phyloP scores from a whole-genome alignment of 2,329 filamentous ascomycete genomes.

The Aureobasidium sp. region DNA sequence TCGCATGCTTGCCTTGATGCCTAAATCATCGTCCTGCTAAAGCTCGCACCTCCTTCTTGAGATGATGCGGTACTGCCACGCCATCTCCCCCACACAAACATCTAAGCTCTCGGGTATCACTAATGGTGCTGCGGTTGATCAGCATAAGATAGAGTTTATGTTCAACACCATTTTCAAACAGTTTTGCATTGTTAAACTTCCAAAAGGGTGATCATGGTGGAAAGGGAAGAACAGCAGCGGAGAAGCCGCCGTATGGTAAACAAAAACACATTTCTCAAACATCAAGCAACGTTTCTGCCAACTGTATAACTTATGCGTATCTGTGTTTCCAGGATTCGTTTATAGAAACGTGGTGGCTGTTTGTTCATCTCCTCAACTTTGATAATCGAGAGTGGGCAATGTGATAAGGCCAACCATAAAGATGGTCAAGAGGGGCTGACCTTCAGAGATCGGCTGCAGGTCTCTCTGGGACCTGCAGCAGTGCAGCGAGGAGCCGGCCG shows the following conservation, averaged over 20 bases:
- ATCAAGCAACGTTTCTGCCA: neutral
- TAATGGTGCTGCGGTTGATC: neutral
- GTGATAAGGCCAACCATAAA: neutral
- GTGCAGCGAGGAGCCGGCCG: slow-evolving; percentile 2
- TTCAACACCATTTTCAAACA: neutral
- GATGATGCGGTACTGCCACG: neutral
- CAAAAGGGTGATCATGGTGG: neutral
- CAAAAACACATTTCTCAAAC: neutral
- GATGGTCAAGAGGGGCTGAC: neutral
- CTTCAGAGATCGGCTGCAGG: slow-evolving; percentile 8
- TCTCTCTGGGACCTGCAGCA: slow-evolving; percentile 3
- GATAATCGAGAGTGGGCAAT: neutral
- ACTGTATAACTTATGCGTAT: neutral
- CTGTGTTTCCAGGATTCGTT: neutral
- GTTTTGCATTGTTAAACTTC: neutral
- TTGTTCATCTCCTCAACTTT: neutral
- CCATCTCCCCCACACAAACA: slow-evolving; percentile 4
- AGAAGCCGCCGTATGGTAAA: neutral
- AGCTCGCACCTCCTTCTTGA: neutral
- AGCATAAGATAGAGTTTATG: slow-evolving; percentile 14
- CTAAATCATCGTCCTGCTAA: neutral
- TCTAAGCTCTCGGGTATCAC: neutral
- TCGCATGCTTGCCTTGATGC: slow-evolving; percentile 9
- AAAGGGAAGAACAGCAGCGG: neutral
- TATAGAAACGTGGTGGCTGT: neutral